phyloP scores from a whole-genome alignment of 225 moss, liverwort and hornwort species.

The Physcomitrellopsis africana region DNA sequence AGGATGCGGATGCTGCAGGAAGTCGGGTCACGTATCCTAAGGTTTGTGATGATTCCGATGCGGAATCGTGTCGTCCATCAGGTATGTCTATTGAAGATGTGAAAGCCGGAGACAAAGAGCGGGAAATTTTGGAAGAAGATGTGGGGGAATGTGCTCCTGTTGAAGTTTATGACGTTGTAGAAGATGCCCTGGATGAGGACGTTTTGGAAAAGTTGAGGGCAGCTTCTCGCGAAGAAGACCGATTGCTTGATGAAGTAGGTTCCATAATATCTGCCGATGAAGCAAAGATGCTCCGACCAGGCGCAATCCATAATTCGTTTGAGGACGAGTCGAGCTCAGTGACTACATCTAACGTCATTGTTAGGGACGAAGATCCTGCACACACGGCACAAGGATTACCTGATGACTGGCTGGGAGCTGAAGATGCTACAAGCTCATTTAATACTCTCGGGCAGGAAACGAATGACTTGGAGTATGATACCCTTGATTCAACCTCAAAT shows the following conservation, averaged over 20 bases:
- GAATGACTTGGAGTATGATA: conserved; percentile 5
- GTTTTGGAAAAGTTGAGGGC: conserved; percentile 25
- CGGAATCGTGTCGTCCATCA: not conserved
- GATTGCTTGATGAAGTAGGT: conserved; percentile 23
- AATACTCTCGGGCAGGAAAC: not conserved
- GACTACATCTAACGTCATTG: conserved; percentile 27
- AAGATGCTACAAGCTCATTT: conserved; percentile 32
- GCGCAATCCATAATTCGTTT: not conserved
- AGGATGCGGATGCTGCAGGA: conserved; percentile 5
- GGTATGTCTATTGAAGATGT: not conserved
- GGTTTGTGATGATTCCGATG: conserved; percentile 12
- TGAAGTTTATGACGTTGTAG: not conserved
- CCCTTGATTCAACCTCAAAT: conserved; percentile 25
- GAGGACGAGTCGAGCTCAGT: conserved; percentile 37
- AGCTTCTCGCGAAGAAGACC: conserved; percentile 7
- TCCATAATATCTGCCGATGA: conserved; percentile 28
- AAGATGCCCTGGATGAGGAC: conserved; percentile 16
- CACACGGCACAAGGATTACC: conserved; percentile 23
- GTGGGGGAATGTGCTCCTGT: not conserved
- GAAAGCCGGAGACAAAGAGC: conserved; percentile 7
- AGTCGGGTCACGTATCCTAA: conserved; percentile 17
- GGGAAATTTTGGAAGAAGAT: conserved; percentile 32
- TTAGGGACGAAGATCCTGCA: not conserved
- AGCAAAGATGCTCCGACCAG: conserved; percentile 14
- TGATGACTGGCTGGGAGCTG: conserved; percentile 43